phyloP scores from a whole-genome alignment of 371 early-diverging fungal species.

The Batkoa obscura region DNA sequence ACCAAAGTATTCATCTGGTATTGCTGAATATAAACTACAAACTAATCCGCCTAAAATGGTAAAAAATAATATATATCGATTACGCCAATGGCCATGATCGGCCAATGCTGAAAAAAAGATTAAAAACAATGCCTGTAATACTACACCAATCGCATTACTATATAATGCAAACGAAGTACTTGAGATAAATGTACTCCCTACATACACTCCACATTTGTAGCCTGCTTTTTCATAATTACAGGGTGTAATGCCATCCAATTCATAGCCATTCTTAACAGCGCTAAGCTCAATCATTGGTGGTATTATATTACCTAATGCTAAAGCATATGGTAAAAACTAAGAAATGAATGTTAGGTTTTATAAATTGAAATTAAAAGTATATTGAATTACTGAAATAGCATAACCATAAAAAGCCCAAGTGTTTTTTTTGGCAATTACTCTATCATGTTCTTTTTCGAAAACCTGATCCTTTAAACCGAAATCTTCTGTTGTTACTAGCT shows the following conservation, averaged over 20 bases:
- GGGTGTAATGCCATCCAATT: background rate
- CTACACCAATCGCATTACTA: slow-evolving; percentile 10
- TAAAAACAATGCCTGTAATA: slow-evolving; percentile 34
- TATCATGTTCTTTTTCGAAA: too few relatives aligned
- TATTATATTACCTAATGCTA: background rate
- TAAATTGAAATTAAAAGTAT: too few relatives aligned
- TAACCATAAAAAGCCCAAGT: too few relatives aligned
- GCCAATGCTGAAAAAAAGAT: slow-evolving; percentile 34
- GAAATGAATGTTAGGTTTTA: too few relatives aligned
- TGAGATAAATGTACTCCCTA: background rate
- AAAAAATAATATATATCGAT: slow-evolving; percentile 13
- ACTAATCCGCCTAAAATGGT: slow-evolving; percentile 17
- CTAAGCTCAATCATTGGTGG: background rate
- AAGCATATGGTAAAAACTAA: background rate
- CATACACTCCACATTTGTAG: background rate
- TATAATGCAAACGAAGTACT: background rate
- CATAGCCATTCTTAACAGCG: too few relatives aligned
- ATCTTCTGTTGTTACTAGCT: too few relatives aligned
- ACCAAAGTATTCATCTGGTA: slow-evolving; percentile 14
- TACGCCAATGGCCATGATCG: slow-evolving; percentile 33
- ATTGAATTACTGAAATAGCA: too few relatives aligned
- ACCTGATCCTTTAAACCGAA: too few relatives aligned
- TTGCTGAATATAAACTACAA: slow-evolving; percentile 13
- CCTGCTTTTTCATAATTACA: background rate
- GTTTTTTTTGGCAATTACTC: too few relatives aligned